Conservation (phyloP, 2,329 filamentous ascomycete species). For the Penicillium brevicompactum region DNA sequence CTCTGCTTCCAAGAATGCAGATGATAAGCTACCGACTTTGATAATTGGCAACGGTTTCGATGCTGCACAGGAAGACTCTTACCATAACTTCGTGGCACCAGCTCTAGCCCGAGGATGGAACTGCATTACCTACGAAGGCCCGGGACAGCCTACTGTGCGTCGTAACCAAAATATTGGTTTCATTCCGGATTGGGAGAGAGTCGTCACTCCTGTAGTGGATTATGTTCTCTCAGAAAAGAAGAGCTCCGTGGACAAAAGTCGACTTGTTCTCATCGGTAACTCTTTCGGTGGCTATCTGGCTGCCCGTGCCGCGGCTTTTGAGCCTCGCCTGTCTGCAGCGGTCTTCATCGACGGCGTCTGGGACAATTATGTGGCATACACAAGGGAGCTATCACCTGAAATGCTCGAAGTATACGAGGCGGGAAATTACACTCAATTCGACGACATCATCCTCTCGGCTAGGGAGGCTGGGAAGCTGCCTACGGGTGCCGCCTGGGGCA, state of each 20-base stretch:
- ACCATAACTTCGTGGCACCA: slow-evolving; percentile 39
- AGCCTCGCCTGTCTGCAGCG: slow-evolving; percentile 45
- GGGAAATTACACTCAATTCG: neutral
- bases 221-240: neutral
- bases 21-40: slow-evolving; percentile 39
- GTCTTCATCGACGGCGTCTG: slow-evolving; percentile 46
- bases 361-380: slow-evolving; percentile 20
- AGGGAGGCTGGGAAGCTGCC: neutral
- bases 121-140: slow-evolving; percentile 50
- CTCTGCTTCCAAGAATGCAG: neutral
- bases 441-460: neutral
- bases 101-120: slow-evolving; percentile 48
- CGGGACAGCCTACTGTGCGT: slow-evolving; percentile 47
- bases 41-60: slow-evolving; percentile 48
- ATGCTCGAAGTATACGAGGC: slow-evolving; percentile 1
- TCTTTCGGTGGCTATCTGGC: neutral
- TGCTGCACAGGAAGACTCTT: slow-evolving; percentile 48
- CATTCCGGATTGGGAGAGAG: slow-evolving; percentile 28
- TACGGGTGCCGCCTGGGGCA: slow-evolving; percentile 30
- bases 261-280: neutral
- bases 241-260: neutral
- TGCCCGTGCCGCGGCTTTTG: slow-evolving; percentile 33
- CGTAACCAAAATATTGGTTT: slow-evolving; percentile 48
- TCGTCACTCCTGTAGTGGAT: neutral
- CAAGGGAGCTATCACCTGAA: slow-evolving; percentile 6